Percentiles rank a stretch among this genome's conserved stretches.
These are phyloP conservation scores for Fonsecaea erecta DNA, from an alignment of 2,329 filamentous ascomycete species.

Conservation along the genomic window DNA sequence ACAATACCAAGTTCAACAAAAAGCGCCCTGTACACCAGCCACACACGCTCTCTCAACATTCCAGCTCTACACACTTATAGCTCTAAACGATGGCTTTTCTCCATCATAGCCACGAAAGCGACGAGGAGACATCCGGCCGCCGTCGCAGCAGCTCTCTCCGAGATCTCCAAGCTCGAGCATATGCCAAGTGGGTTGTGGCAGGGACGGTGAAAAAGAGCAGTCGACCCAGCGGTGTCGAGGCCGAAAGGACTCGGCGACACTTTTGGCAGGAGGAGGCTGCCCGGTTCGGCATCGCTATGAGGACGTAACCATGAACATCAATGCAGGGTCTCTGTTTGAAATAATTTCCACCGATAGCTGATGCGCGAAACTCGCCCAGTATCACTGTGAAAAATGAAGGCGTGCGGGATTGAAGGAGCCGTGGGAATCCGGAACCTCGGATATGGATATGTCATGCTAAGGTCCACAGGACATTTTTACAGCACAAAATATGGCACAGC, in stretches of 20 bases:
- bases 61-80: not conserved
- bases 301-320: not conserved
- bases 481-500: not conserved
- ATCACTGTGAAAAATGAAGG: not conserved
- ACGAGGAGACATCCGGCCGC: slow-evolving; percentile 5
- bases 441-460: not conserved
- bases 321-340: not conserved
- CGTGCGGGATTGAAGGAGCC: not conserved
- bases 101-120: slow-evolving; percentile 14
- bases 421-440: not conserved
- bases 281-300: not conserved
- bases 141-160: slow-evolving; percentile 21
- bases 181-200: slow-evolving; percentile 18
- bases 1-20: not conserved
- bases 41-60: not conserved
- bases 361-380: not conserved
- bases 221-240: slow-evolving; percentile 11
- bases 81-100: slow-evolving; percentile 18
- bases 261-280: slow-evolving; percentile 17
- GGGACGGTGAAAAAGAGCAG: not conserved
- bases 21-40: not conserved
- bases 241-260: slow-evolving; percentile 19
- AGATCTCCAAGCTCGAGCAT: slow-evolving; percentile 24
- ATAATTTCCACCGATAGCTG: too few species aligned
- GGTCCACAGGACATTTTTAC: not conserved